Evolutionary conservation across 2,329 filamentous ascomycete species (phyloP).

Genomic region (Ophiostoma ulmi): DNA sequence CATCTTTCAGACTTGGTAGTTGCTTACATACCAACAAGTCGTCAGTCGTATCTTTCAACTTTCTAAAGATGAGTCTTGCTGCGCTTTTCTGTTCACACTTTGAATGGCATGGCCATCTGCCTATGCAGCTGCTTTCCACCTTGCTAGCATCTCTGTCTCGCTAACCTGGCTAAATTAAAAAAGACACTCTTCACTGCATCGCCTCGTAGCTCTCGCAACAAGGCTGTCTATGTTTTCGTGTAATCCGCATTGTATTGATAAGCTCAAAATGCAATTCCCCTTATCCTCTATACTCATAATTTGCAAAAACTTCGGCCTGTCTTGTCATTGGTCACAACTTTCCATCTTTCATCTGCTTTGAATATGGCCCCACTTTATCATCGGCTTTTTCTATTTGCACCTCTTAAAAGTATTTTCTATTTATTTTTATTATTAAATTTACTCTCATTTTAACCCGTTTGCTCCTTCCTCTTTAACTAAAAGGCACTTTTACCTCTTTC

Average conservation of each 20-base stretch:
- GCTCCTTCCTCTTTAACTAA: constrained; percentile 5
- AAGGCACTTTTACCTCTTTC: constrained; percentile 1
- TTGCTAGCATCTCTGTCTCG: background rate
- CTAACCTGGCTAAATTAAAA: background rate
- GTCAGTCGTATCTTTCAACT: background rate
- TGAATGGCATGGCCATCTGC: background rate
- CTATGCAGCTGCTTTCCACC: background rate
- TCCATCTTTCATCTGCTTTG: background rate
- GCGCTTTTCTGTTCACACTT: no score
- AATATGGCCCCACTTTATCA: background rate
- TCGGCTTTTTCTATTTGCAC: background rate
- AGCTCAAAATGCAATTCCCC: background rate
- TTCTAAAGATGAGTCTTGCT: no score
- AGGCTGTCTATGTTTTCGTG: background rate
- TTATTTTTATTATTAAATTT: constrained; percentile 1
- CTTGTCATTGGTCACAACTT: background rate
- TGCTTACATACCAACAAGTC: background rate
- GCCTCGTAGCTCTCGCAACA: background rate
- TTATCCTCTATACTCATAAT: background rate
- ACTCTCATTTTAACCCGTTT: background rate
- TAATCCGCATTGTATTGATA: background rate
- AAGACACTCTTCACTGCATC: background rate
- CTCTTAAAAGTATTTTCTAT: background rate
- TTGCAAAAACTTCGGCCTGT: background rate
- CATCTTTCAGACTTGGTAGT: background rate